Evolutionary conservation across 1,139 yeast species (phyloP).

Genomic region (Sugiyamaella japonica): DNA sequence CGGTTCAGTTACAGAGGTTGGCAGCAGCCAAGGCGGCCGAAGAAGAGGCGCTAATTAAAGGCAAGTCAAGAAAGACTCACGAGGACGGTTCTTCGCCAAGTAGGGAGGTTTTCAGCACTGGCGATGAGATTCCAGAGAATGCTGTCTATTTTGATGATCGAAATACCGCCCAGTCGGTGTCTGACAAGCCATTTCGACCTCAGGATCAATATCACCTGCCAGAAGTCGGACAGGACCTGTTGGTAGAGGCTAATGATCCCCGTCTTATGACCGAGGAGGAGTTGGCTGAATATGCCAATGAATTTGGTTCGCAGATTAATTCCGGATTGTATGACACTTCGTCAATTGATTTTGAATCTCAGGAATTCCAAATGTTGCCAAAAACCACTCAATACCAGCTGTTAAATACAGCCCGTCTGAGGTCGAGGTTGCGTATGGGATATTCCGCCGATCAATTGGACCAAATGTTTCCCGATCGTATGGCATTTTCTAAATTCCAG

Average conservation of each 20-base stretch:
- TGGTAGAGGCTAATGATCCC: conserved; percentile 51
- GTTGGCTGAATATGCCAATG: conserved; percentile 58
- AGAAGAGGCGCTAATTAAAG: conserved; percentile 24
- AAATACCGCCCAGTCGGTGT: conserved; percentile 6
- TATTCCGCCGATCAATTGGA: conserved; percentile 84
- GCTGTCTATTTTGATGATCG: conserved; percentile 37
- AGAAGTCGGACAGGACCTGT: conserved; percentile 49
- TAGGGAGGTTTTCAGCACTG: not conserved
- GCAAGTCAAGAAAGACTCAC: conserved; percentile 15
- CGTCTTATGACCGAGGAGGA: conserved; percentile 77
- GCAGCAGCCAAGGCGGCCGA: conserved; percentile 41
- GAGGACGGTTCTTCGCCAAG: conserved; percentile 29
- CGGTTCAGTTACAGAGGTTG: conserved; percentile 70
- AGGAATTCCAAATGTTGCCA: conserved; percentile 50
- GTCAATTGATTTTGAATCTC: conserved; percentile 44
- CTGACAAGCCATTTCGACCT: conserved; percentile 24
- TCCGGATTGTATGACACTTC: conserved; percentile 37
- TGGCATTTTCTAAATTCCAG: conserved; percentile 92
- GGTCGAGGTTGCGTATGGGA: conserved; percentile 94
- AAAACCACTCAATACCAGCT: conserved; percentile 85
- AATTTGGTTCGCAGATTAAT: conserved; percentile 63
- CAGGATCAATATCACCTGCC: conserved; percentile 87
- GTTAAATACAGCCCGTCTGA: conserved; percentile 73
- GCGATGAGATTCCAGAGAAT: conserved; percentile 24
- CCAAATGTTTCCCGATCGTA: conserved; percentile 72